Percentiles rank a stretch among this genome's conserved stretches.
These are phyloP conservation scores for Camellia lanceoleosa DNA, from an alignment of 148 eudicot genomes.

Conservation along the genomic window DNA sequence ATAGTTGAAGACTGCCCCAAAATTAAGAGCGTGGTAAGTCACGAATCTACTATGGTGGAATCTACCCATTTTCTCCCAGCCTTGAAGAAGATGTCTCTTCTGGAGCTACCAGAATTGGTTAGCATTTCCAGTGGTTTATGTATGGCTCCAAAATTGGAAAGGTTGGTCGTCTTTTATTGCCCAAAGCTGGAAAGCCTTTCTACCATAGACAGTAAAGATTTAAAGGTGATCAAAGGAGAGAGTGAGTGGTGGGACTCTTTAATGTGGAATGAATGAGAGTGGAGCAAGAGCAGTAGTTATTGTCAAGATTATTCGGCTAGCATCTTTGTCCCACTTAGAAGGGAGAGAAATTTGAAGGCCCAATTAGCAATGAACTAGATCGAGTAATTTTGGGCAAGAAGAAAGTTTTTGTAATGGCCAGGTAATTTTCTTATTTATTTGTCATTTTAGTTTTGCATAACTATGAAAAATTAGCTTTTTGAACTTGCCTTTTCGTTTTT, in stretches of 20 bases:
- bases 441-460: too few relatives aligned
- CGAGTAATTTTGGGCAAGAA: too few relatives aligned
- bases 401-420: too few relatives aligned
- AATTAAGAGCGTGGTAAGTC: conserved; percentile 9
- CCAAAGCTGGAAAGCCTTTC: conserved; percentile 18
- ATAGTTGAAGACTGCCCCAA: conserved; percentile 20
- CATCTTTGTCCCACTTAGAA: conserved; percentile 12
- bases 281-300: not conserved
- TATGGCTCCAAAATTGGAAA: conserved; percentile 16
- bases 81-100: conserved; percentile 18
- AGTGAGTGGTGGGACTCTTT: conserved; percentile 25
- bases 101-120: conserved; percentile 20
- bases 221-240: conserved; percentile 21
- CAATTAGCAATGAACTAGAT: not conserved
- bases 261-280: not conserved
- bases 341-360: conserved; percentile 16
- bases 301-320: conserved; percentile 4
- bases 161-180: conserved; percentile 16
- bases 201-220: conserved; percentile 7
- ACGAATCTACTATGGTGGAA: not conserved
- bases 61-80: not conserved
- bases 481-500: too few relatives aligned
- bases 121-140: conserved; percentile 11
- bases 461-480: too few relatives aligned
- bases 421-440: too few relatives aligned